Evolutionary conservation across 345 rosid genomes (phyloP).

Genomic region (Eucalyptus marginata): DNA sequence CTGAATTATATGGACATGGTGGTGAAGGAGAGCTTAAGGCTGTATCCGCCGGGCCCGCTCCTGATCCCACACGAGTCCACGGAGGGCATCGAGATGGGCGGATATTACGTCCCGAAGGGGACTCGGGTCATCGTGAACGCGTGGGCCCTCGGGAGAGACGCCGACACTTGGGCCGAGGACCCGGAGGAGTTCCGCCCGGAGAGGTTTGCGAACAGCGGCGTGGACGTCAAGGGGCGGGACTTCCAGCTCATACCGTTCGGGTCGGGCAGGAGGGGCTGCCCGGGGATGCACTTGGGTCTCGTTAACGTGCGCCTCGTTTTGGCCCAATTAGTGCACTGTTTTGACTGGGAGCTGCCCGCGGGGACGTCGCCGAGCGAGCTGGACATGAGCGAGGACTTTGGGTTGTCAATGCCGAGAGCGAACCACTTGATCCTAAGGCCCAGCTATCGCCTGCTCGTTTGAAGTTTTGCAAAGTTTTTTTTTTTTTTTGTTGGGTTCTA

Average conservation of each 20-base stretch:
- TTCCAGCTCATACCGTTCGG: conserved; percentile 4
- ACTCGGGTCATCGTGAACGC: neutral
- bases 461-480: neutral
- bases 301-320: neutral
- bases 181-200: conserved; percentile 3
- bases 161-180: neutral
- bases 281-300: neutral
- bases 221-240: neutral
- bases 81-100: neutral
- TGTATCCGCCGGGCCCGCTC: neutral
- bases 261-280: neutral
- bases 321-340: neutral
- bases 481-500: too few relatives aligned
- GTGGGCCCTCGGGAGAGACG: neutral
- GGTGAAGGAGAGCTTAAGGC: neutral
- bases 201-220: neutral
- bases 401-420: neutral
- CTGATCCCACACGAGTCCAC: neutral
- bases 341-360: neutral
- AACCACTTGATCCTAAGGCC: neutral
- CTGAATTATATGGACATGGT: conserved; percentile 9
- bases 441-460: neutral
- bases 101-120: neutral
- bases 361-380: neutral
- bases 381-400: neutral